Evolutionary conservation across 2,329 filamentous ascomycete species (phyloP).

Genomic region (Penicillium griseofulvum): DNA sequence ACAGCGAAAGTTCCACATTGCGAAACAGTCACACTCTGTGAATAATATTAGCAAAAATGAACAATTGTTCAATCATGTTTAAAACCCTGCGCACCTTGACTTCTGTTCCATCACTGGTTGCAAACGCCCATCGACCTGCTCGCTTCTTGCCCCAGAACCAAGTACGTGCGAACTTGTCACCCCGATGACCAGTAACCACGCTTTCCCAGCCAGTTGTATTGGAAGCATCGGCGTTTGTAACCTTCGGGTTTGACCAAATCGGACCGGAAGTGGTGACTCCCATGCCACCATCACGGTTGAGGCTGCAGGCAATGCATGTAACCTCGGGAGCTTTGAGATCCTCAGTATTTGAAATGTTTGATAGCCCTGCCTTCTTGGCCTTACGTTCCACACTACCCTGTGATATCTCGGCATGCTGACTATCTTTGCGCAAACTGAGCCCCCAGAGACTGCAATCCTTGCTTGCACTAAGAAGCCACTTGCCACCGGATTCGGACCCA

Average conservation of each 20-base stretch:
- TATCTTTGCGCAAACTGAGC: slow-evolving; percentile 90
- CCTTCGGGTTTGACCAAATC: slow-evolving; percentile 77
- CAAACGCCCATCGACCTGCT: slow-evolving; percentile 88
- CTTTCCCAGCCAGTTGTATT: slow-evolving; percentile 93
- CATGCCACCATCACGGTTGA: slow-evolving; percentile 94
- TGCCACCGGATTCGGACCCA: slow-evolving; percentile 80
- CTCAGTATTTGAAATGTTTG: slow-evolving; percentile 16
- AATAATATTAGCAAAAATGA: slow-evolving; percentile 1
- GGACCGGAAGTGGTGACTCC: slow-evolving; percentile 75
- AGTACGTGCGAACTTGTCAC: slow-evolving; percentile 80
- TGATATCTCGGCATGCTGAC: slow-evolving; percentile 88
- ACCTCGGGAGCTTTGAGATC: slow-evolving; percentile 84
- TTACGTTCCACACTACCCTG: slow-evolving; percentile 86
- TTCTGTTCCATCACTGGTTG: slow-evolving; percentile 77
- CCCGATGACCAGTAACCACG: slow-evolving; percentile 85
- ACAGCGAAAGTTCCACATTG: slow-evolving; percentile 92
- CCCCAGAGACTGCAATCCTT: slow-evolving; percentile 91
- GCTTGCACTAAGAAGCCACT: slow-evolving; percentile 90
- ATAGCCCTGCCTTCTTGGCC: slow-evolving; percentile 65
- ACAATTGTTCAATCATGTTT: background rate
- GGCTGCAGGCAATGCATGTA: slow-evolving; percentile 82
- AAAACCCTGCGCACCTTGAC: slow-evolving; percentile 52
- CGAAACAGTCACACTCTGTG: slow-evolving; percentile 78
- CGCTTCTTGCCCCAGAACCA: slow-evolving; percentile 98
- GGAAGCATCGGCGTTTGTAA: slow-evolving; percentile 67